Evolutionary conservation across 345 rosid species (phyloP), one percentile per base, ranked within the genome.

Genomic region (Pseudoturritis turrita): DNA sequence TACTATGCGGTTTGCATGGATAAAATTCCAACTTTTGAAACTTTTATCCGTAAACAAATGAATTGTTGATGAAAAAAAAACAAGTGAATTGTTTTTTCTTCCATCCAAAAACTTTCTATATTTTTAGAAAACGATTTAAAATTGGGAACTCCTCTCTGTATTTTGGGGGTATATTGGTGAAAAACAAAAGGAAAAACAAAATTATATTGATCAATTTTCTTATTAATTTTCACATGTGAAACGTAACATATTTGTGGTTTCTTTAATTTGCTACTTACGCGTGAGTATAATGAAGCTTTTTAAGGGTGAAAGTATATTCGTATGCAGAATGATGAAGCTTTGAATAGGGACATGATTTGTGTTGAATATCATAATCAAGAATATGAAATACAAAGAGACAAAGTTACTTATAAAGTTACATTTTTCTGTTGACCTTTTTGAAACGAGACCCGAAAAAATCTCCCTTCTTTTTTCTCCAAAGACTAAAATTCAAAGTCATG

Each of bases 321-420:
- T 52, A 75, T 53, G 74, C 26, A 52, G 13, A 75, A 75, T 75
- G 73, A 75, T 75, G 73, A 60, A 67, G 47, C 68, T 59, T 68
- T 75, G 78, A 68, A 60, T 68, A 68, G 67, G 50, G 33, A 14
- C 50, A 68, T 68, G 69, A 60, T 68, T 75, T 68, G 33, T 68
- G 55, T 33, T 57, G 54, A 66, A 66, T 58, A 57, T 49, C 72
- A 74, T 66, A 57, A 58, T 73, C 10, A 56, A 58, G 4, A 66
- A 40, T 39, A 49, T 66, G 44, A 47, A 66, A 29, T 55, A 58
- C 33, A 33, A 65, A 57, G 73, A 75, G 56, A 67, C 68, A 74
- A 74, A 75, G 78, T 74, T 74, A 40, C 56, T 21, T 47, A 15
- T 40, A 74, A 74, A 74, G 62, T 68, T 67, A 68, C 25, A 68